Conservation (phyloP, 371 early-diverging fungal genomes). For the Mortierella sp. region DNA sequence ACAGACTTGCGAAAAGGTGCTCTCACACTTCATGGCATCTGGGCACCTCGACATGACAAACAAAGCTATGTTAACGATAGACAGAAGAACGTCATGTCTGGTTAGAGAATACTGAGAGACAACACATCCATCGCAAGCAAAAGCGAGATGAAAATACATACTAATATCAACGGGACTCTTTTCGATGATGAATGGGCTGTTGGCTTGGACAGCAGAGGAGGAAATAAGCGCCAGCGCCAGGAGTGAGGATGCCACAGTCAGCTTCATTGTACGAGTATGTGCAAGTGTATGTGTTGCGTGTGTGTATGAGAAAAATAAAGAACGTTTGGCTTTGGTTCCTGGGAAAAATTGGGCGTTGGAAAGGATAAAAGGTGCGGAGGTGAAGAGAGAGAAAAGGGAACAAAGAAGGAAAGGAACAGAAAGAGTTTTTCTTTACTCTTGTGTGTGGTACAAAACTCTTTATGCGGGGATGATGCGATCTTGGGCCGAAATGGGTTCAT, state of each 20-base stretch:
- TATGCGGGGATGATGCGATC: conserved; percentile 4
- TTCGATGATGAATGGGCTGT: neutral
- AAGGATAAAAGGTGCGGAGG: neutral
- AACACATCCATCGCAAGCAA: too few relatives aligned
- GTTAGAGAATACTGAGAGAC: neutral
- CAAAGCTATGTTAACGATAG: conserved; percentile 39
- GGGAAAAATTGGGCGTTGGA: neutral
- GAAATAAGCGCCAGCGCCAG: conserved; percentile 7
- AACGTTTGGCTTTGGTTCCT: neutral
- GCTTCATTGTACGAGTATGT: conserved; percentile 10
- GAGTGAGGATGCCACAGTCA: neutral
- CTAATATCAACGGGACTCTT: conserved; percentile 48
- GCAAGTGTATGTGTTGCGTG: neutral
- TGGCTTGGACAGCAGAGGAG: conserved; percentile 11
- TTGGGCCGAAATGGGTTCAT: neutral
- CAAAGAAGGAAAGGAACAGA: neutral
- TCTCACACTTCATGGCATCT: conserved; percentile 62
- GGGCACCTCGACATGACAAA: conserved; percentile 70
- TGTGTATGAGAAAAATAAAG: neutral
- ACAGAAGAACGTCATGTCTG: neutral
- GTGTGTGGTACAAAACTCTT: neutral
- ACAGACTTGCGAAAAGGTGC: conserved; percentile 60
- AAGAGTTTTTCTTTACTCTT: too few relatives aligned
- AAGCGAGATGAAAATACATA: conserved; percentile 10
- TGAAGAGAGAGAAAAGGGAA: neutral